Conservation (phyloP, 2,329 filamentous ascomycete species). For the Claviceps africana region DNA sequence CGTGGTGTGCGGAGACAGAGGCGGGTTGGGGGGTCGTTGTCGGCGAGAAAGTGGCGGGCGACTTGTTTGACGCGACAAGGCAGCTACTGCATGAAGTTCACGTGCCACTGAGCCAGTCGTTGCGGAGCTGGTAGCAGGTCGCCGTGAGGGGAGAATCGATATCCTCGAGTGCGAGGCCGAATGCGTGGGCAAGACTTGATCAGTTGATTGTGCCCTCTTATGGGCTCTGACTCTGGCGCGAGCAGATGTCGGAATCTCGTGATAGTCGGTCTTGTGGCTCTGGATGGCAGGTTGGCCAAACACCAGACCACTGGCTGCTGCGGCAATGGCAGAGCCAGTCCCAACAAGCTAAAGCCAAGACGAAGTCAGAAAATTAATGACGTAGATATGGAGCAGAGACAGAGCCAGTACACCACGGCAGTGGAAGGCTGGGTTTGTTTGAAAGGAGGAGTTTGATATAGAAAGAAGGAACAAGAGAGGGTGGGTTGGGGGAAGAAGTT, state of each 20-base stretch:
- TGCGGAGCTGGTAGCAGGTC: constrained; percentile 5
- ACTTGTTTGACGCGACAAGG: constrained; percentile 17
- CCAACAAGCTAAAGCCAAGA: constrained; percentile 38
- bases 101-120: background rate
- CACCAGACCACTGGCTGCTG: constrained; percentile 43
- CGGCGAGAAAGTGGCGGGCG: constrained; percentile 24
- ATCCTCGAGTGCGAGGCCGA: constrained; percentile 1
- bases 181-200: constrained; percentile 17
- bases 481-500: background rate
- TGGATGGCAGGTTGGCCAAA: constrained; percentile 40
- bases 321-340: constrained; percentile 46
- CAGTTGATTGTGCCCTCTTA: constrained; percentile 19
- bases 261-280: constrained; percentile 13
- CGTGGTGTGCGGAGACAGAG: constrained; percentile 26
- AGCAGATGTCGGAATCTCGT: constrained; percentile 10
- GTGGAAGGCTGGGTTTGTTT: background rate
- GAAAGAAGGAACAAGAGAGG: background rate
- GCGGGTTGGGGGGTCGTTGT: constrained; percentile 24
- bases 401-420: background rate
- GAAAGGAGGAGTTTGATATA: background rate
- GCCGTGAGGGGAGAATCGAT: constrained; percentile 3
- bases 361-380: constrained; percentile 9
- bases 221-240: constrained; percentile 9
- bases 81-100: constrained; percentile 11
- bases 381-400: background rate